These are phyloP conservation scores for Colletotrichum nymphaeae DNA, from an alignment of 2,329 filamentous ascomycete species.

Conservation along the genomic window DNA sequence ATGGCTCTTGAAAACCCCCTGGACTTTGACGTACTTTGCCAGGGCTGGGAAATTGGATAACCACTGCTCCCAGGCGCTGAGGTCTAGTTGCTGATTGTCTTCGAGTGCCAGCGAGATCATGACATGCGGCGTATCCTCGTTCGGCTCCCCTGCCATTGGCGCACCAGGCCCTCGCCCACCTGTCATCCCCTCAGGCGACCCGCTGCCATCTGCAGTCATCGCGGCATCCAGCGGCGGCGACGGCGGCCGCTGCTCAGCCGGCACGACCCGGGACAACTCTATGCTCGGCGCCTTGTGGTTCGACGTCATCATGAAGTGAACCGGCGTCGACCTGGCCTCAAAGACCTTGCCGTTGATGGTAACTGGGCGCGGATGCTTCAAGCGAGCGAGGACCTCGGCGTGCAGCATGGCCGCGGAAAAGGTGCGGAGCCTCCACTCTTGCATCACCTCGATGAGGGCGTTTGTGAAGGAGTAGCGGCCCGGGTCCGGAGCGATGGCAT, in stretches of 20 bases:
- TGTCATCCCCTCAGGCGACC: background rate
- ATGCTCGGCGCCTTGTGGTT: conserved; percentile 70
- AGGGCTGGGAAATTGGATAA: conserved; percentile 65
- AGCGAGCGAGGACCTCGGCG: conserved; percentile 68
- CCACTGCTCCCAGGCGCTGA: conserved; percentile 71
- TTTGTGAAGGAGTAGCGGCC: conserved; percentile 71
- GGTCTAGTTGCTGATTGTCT: conserved; percentile 65
- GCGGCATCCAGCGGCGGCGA: conserved; percentile 48
- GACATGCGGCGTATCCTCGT: conserved; percentile 68
- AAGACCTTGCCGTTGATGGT: conserved; percentile 68
- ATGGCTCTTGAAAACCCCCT: conserved; percentile 71
- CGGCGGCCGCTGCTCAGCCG: conserved; percentile 47
- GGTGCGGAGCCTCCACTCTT: conserved; percentile 64
- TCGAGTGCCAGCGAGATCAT: conserved; percentile 71
- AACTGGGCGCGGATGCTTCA: conserved; percentile 69
- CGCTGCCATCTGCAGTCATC: conserved; percentile 15
- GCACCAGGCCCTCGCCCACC: conserved; percentile 24
- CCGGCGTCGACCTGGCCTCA: conserved; percentile 68
- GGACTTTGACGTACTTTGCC: conserved; percentile 70
- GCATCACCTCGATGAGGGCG: conserved; percentile 68
- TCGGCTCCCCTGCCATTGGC: conserved; percentile 52
- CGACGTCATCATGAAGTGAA: conserved; percentile 73
- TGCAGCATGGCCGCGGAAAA: conserved; percentile 72
- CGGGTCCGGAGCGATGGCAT: conserved; percentile 69
- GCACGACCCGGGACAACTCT: conserved; percentile 58